Evolutionary conservation across 2,329 filamentous ascomycete genomes (phyloP), one percentile per base, ranked within the genome.

Genomic region (Seiridium cupressi): DNA sequence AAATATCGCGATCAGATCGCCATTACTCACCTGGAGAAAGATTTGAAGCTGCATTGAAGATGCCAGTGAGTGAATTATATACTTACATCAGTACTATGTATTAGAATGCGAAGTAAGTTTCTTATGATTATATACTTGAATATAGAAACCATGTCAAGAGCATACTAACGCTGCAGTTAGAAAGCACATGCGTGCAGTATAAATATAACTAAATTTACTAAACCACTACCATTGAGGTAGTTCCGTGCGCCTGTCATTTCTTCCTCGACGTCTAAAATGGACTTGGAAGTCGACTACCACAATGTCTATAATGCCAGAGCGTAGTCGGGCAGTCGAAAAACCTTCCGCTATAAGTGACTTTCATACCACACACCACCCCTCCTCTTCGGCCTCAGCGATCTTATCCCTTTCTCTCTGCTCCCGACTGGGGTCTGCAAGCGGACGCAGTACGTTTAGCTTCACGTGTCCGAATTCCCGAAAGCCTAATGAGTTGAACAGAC

Each of bases 1-100:
- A 76, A 75, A 44, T 85, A 84, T 66, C 77, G 81, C 62, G 69
- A 79, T 57, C 73, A 77, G 58, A 69, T 74, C 34, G 69, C 69
- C 31, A 62, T 72, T 13, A 64, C 70, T 1, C 68, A 73, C 48
- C 61, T 70, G 36, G 67, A 72, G 60, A 68, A 67, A 56, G 60
- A 48, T 13, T 13, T 57, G 6, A 57, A 57, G 46, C 48, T 62
- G 13, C 60, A 36, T 55, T 55, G 36, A 44, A 40, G 18, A 36
- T 4, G 31, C 13, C 31, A 13, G 1, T 40, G 32, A 53, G 18
- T 11, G 31, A 8, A 26, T 53, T 35, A 40, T n/a, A 48, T n/a
- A 18, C 18, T 48, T 7, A 26, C 18, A 26, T 26, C 18, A 26
- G 18, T 26, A 26, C 18, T 26, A 8, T 46, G 13, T n/a, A n/a